A percentile compares a stretch with the other conserved stretches of the same genome.
Conservation (phyloP, 768 basidiomycete genomes). For the Chlorophyllum brunneum region DNA sequence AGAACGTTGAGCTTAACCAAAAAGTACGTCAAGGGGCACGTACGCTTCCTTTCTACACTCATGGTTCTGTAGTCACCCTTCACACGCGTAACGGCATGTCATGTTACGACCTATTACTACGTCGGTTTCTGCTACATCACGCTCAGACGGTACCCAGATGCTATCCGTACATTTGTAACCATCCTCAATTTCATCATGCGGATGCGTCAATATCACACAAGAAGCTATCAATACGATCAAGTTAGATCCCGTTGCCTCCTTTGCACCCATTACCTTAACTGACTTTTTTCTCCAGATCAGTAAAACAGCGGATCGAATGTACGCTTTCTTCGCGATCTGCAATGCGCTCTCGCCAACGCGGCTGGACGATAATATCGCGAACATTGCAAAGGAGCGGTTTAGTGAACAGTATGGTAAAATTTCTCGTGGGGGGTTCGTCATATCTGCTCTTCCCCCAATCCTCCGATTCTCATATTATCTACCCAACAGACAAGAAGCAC, state of each 20-base stretch:
- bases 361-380: conserved; percentile 91
- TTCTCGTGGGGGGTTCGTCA: conserved; percentile 62
- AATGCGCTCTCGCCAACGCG: conserved; percentile 89
- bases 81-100: conserved; percentile 93
- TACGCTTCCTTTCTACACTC: conserved; percentile 3
- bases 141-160: conserved; percentile 92
- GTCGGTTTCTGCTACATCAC: conserved; percentile 97
- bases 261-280: background rate
- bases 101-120: conserved; percentile 93
- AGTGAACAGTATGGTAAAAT: conserved; percentile 90
- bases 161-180: conserved; percentile 88
- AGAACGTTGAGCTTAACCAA: conserved; percentile 88
- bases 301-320: conserved; percentile 98
- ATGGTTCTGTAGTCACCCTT: conserved; percentile 61
- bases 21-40: conserved; percentile 44
- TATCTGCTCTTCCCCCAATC: background rate
- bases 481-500: conserved; percentile 55
- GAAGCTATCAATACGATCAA: conserved; percentile 96
- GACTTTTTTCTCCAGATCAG: conserved; percentile 62
- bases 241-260: conserved; percentile 30
- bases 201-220: conserved; percentile 94
- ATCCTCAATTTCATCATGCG: conserved; percentile 94
- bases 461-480: conserved; percentile 2
- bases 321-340: conserved; percentile 91
- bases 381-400: conserved; percentile 88